Base-by-base conservation (phyloP, 192 early-diverging fungal species). In the Oehlia diaphana region DNA sequence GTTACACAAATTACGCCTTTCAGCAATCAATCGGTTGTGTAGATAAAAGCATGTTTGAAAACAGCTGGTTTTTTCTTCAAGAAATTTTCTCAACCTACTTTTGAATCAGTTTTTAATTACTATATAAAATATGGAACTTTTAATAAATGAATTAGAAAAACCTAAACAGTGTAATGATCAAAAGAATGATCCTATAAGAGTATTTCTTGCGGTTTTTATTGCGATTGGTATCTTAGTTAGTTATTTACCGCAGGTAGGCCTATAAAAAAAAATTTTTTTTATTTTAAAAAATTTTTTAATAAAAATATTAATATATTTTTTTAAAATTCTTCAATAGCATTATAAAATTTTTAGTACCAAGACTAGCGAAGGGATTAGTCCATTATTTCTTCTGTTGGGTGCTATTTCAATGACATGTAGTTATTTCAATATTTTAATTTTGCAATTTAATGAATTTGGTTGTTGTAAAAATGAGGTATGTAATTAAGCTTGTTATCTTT, bases 141-240 rank as follows among this genome's bases (percentile, higher is more conserved):
- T 47, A 47, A 47, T 47, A 47, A 12, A 12, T 12, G 44, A 12
- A 12, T 47, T 12, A 12, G 44, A 47, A 47, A 5, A 12, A 12
- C 9, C 9, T 8, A 1, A 12, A 12, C 3, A 47, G 10, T 47
- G 44, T 47, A 47, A 47, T 47, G 1, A 2, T 10, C 2, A 47
- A 4, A 10, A 66, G 0, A 31, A 77, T 23, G 23, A 31, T 31
- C 10, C 31, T 66, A 6, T 77, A 10, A 44, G 53, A 8, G 42
- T 77, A 47, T 35, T 53, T 21, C 81, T 97, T 35, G 92, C 93
- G n/a, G 70, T 91, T 8, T 91, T 96, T 81, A 90, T 97, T 80
- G 91, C 92, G 66, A 77, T 89, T 14, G 96, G 96, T 16, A 87
- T 95, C 21, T 87, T 96, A n/a, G 85, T 95, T 47, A 95, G 95